A percentile compares a stretch with the other conserved stretches of the same genome.
These are phyloP conservation scores for Torrubiellomyces zombiae DNA, from an alignment of 2,329 filamentous ascomycete genomes.

Conservation along the genomic window DNA sequence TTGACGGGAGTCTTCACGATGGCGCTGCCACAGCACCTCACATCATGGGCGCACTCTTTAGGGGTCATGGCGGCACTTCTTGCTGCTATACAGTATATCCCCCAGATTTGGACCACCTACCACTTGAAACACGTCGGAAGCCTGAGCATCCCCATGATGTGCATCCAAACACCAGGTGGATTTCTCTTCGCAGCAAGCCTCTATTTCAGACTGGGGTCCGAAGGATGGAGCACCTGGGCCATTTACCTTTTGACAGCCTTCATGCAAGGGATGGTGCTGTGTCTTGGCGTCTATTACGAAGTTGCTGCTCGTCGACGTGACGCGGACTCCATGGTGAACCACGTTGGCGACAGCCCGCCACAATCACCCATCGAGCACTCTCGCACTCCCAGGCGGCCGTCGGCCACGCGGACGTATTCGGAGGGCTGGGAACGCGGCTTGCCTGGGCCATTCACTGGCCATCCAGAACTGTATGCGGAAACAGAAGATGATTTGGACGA, in stretches of 20 bases:
- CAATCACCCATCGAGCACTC: constrained; percentile 13
- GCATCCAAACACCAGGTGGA: constrained; percentile 87
- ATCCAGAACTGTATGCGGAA: constrained; percentile 33
- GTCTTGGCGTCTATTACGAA: constrained; percentile 68
- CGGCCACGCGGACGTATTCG: constrained; percentile 27
- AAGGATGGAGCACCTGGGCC: constrained; percentile 91
- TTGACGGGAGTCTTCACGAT: constrained; percentile 52
- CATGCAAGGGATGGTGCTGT: constrained; percentile 67
- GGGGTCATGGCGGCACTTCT: constrained; percentile 65
- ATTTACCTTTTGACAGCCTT: constrained; percentile 74
- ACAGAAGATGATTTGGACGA: constrained; percentile 34
- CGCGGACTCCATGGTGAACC: constrained; percentile 7
- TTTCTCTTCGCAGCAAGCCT: constrained; percentile 80
- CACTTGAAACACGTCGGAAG: constrained; percentile 73
- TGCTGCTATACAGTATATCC: constrained; percentile 79
- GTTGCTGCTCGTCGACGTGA: constrained; percentile 24
- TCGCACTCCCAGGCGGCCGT: constrained; percentile 15
- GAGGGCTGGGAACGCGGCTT: constrained; percentile 34
- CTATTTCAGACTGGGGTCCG: constrained; percentile 58
- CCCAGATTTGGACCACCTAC: constrained; percentile 89
- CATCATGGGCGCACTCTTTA: constrained; percentile 69
- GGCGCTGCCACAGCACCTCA: constrained; percentile 45
- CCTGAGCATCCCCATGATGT: constrained; percentile 94
- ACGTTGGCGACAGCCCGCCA: constrained; percentile 11
- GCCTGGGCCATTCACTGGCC: constrained; percentile 32